Evolutionary conservation across 1,284 basidiomycete species (phyloP).

Genomic region (Rhodotorula sp.): DNA sequence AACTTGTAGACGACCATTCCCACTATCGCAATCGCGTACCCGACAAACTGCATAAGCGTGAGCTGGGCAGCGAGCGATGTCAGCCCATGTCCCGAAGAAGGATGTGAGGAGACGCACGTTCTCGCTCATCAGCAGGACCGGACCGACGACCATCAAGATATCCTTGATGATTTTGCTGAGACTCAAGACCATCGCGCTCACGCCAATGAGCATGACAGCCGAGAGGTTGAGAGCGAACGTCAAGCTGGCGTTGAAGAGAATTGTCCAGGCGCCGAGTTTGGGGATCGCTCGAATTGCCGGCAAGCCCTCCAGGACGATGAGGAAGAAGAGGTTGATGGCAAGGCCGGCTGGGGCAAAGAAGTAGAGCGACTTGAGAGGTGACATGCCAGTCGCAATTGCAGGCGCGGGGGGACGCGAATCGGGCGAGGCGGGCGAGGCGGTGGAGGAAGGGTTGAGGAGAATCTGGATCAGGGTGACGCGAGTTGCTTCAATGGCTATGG

Average conservation of each 20-base stretch:
- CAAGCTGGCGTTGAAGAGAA: conserved; percentile 32
- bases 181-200: conserved; percentile 31
- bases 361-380: conserved; percentile 37
- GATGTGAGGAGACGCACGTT: neutral
- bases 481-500: conserved; percentile 41
- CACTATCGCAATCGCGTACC: conserved; percentile 22
- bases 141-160: conserved; percentile 31
- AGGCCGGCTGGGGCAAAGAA: conserved; percentile 37
- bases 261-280: conserved; percentile 21
- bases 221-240: conserved; percentile 40
- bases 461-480: conserved; percentile 43
- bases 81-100: neutral
- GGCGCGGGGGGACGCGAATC: neutral
- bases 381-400: conserved; percentile 22
- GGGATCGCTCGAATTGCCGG: conserved; percentile 27
- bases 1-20: conserved; percentile 21
- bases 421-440: neutral
- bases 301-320: conserved; percentile 39
- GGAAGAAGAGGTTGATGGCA: conserved; percentile 28
- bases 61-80: conserved; percentile 3
- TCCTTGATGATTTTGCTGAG: conserved; percentile 40
- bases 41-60: conserved; percentile 17
- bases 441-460: conserved; percentile 20
- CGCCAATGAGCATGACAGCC: conserved; percentile 37
- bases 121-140: conserved; percentile 33